phyloP scores from a whole-genome alignment of 2,329 filamentous ascomycete genomes.

The Apiospora hydei region DNA sequence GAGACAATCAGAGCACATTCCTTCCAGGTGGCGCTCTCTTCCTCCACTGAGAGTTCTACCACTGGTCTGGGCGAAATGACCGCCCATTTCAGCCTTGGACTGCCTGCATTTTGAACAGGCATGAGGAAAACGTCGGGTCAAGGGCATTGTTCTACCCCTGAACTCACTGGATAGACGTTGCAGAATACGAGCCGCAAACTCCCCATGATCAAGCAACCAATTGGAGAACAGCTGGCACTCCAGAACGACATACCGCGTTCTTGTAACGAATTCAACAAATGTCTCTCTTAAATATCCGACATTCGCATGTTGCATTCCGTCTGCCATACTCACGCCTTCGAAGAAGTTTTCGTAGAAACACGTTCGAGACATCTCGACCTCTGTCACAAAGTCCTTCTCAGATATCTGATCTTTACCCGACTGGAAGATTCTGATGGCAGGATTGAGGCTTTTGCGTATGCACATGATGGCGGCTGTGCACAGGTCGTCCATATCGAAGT shows the following conservation, averaged over 20 bases:
- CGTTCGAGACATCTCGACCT: accelerated
- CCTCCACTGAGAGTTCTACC: too few relatives aligned
- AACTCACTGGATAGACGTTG: neutral
- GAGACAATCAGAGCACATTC: neutral
- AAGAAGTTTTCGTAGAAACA: neutral
- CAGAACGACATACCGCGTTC: neutral
- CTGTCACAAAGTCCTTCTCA: too few relatives aligned
- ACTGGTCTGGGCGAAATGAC: neutral
- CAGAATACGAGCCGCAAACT: neutral
- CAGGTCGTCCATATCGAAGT: neutral
- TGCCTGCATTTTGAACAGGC: neutral
- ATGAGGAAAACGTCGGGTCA: neutral
- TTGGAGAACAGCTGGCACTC: neutral
- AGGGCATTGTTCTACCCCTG: neutral
- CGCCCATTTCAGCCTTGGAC: neutral
- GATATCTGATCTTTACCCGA: too few relatives aligned
- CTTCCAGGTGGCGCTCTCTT: neutral
- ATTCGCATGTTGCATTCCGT: neutral
- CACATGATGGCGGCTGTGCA: neutral
- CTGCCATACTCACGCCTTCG: neutral
- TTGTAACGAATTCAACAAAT: neutral
- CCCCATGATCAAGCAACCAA: neutral
- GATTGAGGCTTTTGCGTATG: neutral
- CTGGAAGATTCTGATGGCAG: neutral
- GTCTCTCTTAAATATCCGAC: neutral